Base-by-base conservation (phyloP, 768 basidiomycete species). In the Suillus americanus region DNA sequence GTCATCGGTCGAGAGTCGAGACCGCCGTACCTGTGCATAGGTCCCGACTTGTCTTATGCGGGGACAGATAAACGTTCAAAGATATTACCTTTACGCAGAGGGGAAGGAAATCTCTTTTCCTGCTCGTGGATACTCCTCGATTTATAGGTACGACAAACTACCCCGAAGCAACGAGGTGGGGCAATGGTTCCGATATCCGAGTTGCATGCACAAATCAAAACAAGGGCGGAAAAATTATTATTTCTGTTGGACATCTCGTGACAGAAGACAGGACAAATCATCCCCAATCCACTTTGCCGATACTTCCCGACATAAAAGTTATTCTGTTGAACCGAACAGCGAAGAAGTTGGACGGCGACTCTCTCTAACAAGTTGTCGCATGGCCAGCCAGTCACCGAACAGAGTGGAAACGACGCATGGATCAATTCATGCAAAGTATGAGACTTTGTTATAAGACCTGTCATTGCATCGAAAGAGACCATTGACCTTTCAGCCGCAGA, bases 1-100 rank as follows among this genome's bases (percentile, higher is more conserved):
- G 63, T 65, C 67, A 71, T 76, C 73, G 68, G 68, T 72, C 40
- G 45, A 75, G 51, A 53, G 51, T 30, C 51, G 28, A 68, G 64
- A 63, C 40, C 66, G 67, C 66, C 72, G 68, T 66, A 66, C 70
- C 68, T 68, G 69, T 71, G 63, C 66, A 68, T 65, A 69, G 30
- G 38, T 35, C 37, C 55, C 30, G 30, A 57, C 62, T 63, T 61
- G 41, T 40, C 71, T 63, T 51, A 62, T 62, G 61, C n/a, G 35
- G 62, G 62, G 62, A 61, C 23, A 62, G 62, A 62, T 61, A 62
- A 54, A 62, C 57, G 25, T 62, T 56, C 62, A 62, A 54, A 62
- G 35, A n/a, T 60, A 59, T 35, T 60, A 30, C 48, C 50, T 61
- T 41, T 38, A 61, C 53, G 37, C 54, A 56, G 68, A 41, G 65